Evolutionary conservation across 805 yeast genomes (phyloP).

Genomic region (Lipomyces yamadae): DNA sequence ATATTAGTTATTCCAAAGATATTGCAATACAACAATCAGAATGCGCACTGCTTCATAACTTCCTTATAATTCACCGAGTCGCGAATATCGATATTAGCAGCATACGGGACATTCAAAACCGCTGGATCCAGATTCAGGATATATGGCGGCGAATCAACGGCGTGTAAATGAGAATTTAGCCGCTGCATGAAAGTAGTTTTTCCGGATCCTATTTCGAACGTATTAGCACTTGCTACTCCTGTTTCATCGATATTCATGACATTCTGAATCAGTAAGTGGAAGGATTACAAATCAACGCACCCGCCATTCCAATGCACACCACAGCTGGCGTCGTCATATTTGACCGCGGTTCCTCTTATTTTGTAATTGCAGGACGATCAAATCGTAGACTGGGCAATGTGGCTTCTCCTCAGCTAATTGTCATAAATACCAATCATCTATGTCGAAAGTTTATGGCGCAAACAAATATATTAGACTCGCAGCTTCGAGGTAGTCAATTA

Average conservation of each 20-base stretch:
- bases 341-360: neutral
- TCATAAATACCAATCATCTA: neutral
- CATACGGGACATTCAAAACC: constrained; percentile 89
- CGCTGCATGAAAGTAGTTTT: constrained; percentile 98
- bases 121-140: constrained; percentile 97
- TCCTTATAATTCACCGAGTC: constrained; percentile 94
- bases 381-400: neutral
- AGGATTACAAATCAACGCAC: constrained; percentile 29
- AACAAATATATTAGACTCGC: no score
- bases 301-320: constrained; percentile 58
- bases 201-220: constrained; percentile 62
- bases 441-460: no score
- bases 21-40: no score
- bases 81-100: constrained; percentile 91
- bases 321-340: constrained; percentile 50
- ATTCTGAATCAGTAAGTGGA: neutral
- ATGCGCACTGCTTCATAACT: constrained; percentile 79
- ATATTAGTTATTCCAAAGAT: neutral
- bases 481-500: no score
- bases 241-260: neutral
- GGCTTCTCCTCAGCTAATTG: neutral
- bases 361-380: neutral
- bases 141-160: constrained; percentile 74
- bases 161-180: constrained; percentile 83
- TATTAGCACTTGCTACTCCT: neutral